Base-by-base conservation (phyloP, 2,329 filamentous ascomycete genomes). In the Diaporthe citrichinensis region DNA sequence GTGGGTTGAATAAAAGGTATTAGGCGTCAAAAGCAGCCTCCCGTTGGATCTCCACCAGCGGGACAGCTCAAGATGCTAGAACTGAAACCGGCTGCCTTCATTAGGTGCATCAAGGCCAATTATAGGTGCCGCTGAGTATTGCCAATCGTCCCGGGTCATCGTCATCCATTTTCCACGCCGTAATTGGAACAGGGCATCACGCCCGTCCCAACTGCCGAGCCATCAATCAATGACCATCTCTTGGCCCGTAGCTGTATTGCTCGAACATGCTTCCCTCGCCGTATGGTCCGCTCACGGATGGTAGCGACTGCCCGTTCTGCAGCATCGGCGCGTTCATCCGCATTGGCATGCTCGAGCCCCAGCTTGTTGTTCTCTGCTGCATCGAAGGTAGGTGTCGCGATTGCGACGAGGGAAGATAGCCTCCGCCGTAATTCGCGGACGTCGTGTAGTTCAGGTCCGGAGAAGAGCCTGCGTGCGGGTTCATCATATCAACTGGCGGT, bases 371-470 rank as follows among this genome's bases (percentile, higher is more conserved):
- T 41, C 69, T 74, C 31, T 76, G 75, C 14, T 67, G 61, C 73
- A 76, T 75, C 28, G 73, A 71, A 34, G 73, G 75, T 0, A 76
- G 73, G 9, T 53, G 51, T 34, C 75, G 75, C 28, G 75, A 75
- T 23, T 59, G 59, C 25, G 55, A 46, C 25, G 71, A 61, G 15
- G 75, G 73, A 41, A 76, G 67, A n/a, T 76, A 76, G 1, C 62
- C 69, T 10, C 75, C 69, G 20, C 68, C 72, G 51, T 76, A 77
- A n/a, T 65, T 72, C 10, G 74, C 58, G 6, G 71, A 75, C 8
- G 76, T 77, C 20, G 76, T 77, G 62, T 76, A 77, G 58, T 76
- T 77, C 57, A 76, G 67, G 65, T 76, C 74, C 15, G 74, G 76
- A 14, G 73, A 73, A 17, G 75, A 73, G 46, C 73, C 72, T 15